These are phyloP conservation scores for Gigaspora rosea DNA, from an alignment of 192 early-diverging fungal genomes.

Conservation along the genomic window DNA sequence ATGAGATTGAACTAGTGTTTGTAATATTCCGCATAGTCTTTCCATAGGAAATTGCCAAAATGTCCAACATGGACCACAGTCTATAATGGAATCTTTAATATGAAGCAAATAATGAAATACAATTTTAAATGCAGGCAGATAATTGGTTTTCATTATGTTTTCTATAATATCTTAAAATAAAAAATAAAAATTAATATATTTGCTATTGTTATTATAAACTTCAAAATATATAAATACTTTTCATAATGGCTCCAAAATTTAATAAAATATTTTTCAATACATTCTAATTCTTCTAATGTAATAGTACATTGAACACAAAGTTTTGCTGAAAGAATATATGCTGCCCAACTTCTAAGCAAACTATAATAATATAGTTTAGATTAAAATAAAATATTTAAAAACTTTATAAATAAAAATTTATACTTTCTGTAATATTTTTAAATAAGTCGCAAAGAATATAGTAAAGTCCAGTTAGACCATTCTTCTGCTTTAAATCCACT, in stretches of 20 bases:
- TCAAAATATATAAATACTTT: too few species aligned
- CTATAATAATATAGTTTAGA: not conserved
- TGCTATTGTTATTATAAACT: too few species aligned
- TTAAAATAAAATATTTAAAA: not conserved
- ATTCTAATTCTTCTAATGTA: too few species aligned
- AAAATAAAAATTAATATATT: not conserved
- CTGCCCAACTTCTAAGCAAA: too few species aligned
- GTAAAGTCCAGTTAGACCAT: not conserved
- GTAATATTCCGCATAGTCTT: not conserved
- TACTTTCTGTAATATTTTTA: not conserved
- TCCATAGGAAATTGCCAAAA: not conserved
- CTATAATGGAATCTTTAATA: not conserved
- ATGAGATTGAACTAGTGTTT: not conserved
- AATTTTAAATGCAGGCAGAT: conserved; percentile 1
- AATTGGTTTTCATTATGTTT: not conserved
- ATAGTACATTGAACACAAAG: too few species aligned
- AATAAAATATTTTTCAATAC: too few species aligned
- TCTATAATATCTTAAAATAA: not conserved
- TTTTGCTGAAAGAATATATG: too few species aligned
- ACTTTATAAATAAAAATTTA: too few species aligned
- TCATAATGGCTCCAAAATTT: too few species aligned
- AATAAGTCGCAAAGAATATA: conserved; percentile 1
- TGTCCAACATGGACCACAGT: not conserved
- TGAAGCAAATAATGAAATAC: not conserved
- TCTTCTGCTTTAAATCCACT: conserved; percentile 10